These are phyloP conservation scores for Fusarium pseudograminearum DNA, from an alignment of 2,329 filamentous ascomycete species.

Conservation along the genomic window DNA sequence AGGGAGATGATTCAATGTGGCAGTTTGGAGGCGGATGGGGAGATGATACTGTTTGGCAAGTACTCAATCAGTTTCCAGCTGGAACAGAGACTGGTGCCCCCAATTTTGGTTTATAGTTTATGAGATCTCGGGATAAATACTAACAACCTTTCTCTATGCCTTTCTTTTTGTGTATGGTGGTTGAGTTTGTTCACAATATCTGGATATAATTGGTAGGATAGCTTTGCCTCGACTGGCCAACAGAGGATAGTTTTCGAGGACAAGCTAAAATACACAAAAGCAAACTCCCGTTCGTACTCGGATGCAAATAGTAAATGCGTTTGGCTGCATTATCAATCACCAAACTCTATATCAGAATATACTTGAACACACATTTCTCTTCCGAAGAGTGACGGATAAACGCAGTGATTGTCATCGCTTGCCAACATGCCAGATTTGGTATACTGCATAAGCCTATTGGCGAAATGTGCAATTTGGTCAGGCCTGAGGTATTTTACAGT, in stretches of 20 bases:
- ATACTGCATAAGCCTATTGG: background rate
- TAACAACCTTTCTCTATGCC: background rate
- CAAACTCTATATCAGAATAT: no score
- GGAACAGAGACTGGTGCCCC: constrained; percentile 23
- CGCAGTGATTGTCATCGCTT: background rate
- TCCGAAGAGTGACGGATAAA: background rate
- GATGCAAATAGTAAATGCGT: background rate
- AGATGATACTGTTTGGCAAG: constrained; percentile 67
- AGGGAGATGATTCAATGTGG: constrained; percentile 50
- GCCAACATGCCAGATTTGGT: background rate
- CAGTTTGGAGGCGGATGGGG: constrained; percentile 68
- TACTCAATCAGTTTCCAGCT: constrained; percentile 64
- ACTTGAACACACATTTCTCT: background rate
- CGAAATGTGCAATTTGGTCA: background rate
- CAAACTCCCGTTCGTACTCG: background rate
- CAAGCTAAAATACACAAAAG: background rate
- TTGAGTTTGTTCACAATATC: background rate
- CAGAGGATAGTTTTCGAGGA: background rate
- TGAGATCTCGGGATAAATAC: background rate
- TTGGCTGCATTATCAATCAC: background rate
- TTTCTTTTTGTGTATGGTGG: background rate
- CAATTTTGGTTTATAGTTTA: constrained; percentile 4
- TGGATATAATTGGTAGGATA: background rate
- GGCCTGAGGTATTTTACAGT: background rate
- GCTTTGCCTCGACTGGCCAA: background rate